phyloP scores from a whole-genome alignment of 306 rosid genomes.

The Cicer yamashitae region DNA sequence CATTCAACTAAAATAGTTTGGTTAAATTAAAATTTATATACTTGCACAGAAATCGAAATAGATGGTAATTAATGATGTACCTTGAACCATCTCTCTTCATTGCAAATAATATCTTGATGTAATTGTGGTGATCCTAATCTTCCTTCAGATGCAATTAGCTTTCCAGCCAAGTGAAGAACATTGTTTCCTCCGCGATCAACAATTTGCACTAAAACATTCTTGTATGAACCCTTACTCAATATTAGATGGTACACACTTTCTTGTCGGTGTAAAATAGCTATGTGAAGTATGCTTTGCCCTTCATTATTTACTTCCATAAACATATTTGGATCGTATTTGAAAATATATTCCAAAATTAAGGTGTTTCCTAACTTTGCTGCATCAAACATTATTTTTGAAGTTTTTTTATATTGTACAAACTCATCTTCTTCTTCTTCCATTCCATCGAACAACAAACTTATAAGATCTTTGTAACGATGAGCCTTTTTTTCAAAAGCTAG shows the following conservation, averaged over 20 bases:
- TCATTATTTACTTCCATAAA: background rate
- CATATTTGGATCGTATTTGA: slow-evolving; percentile 5
- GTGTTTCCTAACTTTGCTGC: slow-evolving; percentile 26
- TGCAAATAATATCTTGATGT: background rate
- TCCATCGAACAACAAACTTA: background rate
- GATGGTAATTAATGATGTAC: background rate
- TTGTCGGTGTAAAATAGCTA: slow-evolving; percentile 20
- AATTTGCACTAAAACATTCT: background rate
- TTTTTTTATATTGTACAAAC: background rate
- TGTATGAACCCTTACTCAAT: slow-evolving; percentile 13
- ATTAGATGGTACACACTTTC: slow-evolving; percentile 9
- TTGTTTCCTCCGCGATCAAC: slow-evolving; percentile 31
- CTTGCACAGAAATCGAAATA: too few relatives aligned
- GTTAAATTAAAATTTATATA: too few relatives aligned
- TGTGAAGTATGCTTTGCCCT: slow-evolving; percentile 26
- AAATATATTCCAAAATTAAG: background rate
- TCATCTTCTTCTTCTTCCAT: slow-evolving; percentile 19
- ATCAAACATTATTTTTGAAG: slow-evolving; percentile 18
- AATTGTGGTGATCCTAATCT: background rate
- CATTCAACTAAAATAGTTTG: too few relatives aligned
- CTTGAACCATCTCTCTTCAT: slow-evolving; percentile 23
- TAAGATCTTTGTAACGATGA: background rate
- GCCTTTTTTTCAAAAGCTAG: background rate
- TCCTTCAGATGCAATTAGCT: background rate
- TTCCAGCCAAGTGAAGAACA: slow-evolving; percentile 37